Conservation (phyloP, 108 stramenopile species). For the Skeletonema grethae region DNA sequence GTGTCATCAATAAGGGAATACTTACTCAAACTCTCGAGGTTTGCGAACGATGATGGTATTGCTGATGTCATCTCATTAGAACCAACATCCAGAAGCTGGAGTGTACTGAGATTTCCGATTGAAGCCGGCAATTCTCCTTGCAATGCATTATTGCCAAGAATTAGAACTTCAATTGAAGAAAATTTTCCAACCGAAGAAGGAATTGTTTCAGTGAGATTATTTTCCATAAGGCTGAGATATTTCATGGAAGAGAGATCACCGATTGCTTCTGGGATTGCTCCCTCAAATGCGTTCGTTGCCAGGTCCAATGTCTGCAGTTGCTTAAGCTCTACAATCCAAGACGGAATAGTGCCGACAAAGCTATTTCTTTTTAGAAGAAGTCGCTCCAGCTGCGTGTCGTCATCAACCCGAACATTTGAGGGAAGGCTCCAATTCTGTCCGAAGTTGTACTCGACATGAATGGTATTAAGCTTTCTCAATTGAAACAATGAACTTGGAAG, state of each 20-base stretch:
- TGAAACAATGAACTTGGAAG: not conserved
- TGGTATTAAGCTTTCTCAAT: not conserved
- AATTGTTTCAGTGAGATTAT: constrained; percentile 12
- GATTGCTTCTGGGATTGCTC: not conserved
- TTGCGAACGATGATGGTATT: constrained; percentile 5
- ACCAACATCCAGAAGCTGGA: constrained; percentile 4
- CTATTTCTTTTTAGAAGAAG: not conserved
- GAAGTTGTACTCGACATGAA: not conserved
- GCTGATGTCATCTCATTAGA: constrained; percentile 11
- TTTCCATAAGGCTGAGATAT: constrained; percentile 7
- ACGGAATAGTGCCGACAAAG: constrained; percentile 2
- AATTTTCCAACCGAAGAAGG: constrained; percentile 7
- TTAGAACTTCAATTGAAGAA: not conserved
- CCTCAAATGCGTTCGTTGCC: not conserved
- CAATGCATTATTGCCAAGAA: constrained; percentile 2
- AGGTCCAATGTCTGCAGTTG: not conserved
- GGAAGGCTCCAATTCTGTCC: constrained; percentile 4
- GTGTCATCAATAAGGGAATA: too few relatives aligned
- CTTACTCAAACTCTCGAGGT: constrained; percentile 6
- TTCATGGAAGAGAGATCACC: not conserved
- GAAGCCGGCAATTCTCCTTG: constrained; percentile 7
- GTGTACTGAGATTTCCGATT: constrained; percentile 2
- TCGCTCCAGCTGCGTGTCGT: not conserved
- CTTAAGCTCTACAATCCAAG: not conserved
- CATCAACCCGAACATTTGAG: not conserved